Base-by-base conservation (phyloP, 345 rosid genomes). In the Eucalyptus sp. region DNA sequence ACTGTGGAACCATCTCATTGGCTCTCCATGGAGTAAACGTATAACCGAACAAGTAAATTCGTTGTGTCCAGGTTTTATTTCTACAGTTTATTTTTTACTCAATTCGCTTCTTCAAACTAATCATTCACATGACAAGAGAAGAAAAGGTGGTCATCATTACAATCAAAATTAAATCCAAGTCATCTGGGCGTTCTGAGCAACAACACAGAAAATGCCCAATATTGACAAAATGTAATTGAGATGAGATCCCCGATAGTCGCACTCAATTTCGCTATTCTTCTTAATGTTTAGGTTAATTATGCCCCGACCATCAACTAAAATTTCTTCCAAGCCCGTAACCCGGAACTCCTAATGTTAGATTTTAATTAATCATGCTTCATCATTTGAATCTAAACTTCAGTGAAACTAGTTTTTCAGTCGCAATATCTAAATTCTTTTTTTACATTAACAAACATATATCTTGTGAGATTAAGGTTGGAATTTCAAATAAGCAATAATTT, bases 401-500 rank as follows among this genome's bases (percentile, higher is more conserved):
- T 68, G 22, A 33, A 68, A 8, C 13, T 33, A 9, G 80, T 31
- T 17, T 68, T 8, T 33, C 2, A 33, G 7, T 33, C 43, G 24
- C 7, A 4, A 33, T 31, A 8, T 68, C 44, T 7, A 7, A 13
- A 7, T 31, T 31, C 0, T 4, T 16, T 17, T 68, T 0, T 33
- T 41, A 68, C 80, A 68, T 16, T 0, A 29, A n/a, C 33, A 2
- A 64, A 62, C 3, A 64, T 7, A 14, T 64, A 13, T n/a, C 7
- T 14, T 14, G 18, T 64, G 68, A 13, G 5, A 64, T 64, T 64
- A 64, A n/a, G 71, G 37, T n/a, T 64, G 3, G 71, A n/a, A 64
- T 29, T 29, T 29, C 2, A n/a, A 64, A 64, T n/a, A 2, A 68
- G 2, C 0, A 68, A 33, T 0, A 33, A 1, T 33, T 68, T 33